Base-by-base conservation (phyloP, 1,284 basidiomycete species). In the Rhodofomes roseus region DNA sequence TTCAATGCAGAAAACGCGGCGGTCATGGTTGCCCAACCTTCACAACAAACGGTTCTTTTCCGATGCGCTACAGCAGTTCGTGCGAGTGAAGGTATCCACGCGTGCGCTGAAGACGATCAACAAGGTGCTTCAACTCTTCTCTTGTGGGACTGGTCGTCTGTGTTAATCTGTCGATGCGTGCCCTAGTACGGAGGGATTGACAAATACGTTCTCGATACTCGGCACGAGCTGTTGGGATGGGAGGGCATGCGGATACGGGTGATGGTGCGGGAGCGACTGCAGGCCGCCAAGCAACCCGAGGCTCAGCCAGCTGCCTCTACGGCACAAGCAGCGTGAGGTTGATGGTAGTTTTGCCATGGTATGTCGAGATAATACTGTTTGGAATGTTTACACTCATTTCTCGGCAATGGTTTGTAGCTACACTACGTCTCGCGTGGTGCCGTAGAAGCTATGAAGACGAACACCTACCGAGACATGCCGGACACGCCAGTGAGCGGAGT, bases 1-100 rank as follows among this genome's bases (percentile, higher is more conserved):
- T 74, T 96, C 94, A 23, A 87, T 92, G 71, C 84, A 90, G 73
- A 96, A 96, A 77, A 96, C 95, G n/a, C 87, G 92, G 54, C 79
- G 95, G 48, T 84, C 86, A 48, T 97, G 95, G 95, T 77, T 92
- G 27, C 92, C 95, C 25, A 97, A 97, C 74, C 80, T 93, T 20
- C 91, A 93, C 65, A 77, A 77, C 60, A 92, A 93, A 71, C 82
- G 84, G 2, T 66, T 94, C 51, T 81, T 76, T 63, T 92, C 89
- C 8, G 87, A 90, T 18, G 73, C 84, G 1, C 72, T 94, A 44
- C 82, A 80, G 31, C 71, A 79, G 56, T 76, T 76, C 50, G 65
- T 95, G 4, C 78, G 79, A 58, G 74, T 93, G 25, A 91, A 90
- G 68, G 74, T 94, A 54, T 89, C 91, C 0, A 84, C 89, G 25